Evolutionary conservation across 1,284 basidiomycete species (phyloP), one percentile per base, ranked within the genome.

Genomic region (Pseudozyma pruni): DNA sequence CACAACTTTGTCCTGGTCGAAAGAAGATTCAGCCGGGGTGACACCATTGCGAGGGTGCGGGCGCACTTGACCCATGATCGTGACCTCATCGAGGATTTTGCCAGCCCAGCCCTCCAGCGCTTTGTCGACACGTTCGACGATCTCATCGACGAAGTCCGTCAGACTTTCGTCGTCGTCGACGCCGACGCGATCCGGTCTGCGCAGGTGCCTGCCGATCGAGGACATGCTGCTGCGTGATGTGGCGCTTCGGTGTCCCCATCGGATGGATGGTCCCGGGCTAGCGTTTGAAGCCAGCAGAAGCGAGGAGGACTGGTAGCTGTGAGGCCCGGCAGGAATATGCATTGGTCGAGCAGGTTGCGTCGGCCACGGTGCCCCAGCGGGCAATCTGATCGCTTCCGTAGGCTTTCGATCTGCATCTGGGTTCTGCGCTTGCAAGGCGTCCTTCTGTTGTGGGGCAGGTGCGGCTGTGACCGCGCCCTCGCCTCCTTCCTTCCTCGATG

Each of bases 51-150:
- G 57, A 10, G 50, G 64, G 38, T 46, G 46, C 0, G 76, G 75
- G 2, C 76, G 56, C 31, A 77, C 75, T 41, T 79, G 76, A 16
- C 76, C 76, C 70, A 76, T 75, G 55, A 76, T 79, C 10, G 73
- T 77, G 38, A 79, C 75, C 27, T 79, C 75, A 23, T 79, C 75
- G 19, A 79, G 50, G 22, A 79, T 79, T 50, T 72, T 77, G 49
- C 74, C 77, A 1, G 75, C 77, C 77, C 77, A 79, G 14, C 71
- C 77, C 35, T 79, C 77, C 19, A 79, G 52, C 4, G 58, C 63
- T 46, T 72, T 74, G 37, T 76, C 75, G 11, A 75, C 37, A 2
- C 77, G 63, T 13, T 74, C 67, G 11, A 59, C 77, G 13, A 79
- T 64, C 61, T 78, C 77, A 29, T 79, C 77, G 34, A 79, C 67